Percentiles rank a stretch among this genome's conserved stretches.
These are phyloP conservation scores for Backusella sp. DNA, from an alignment of 192 early-diverging fungal species.

Conservation along the genomic window DNA sequence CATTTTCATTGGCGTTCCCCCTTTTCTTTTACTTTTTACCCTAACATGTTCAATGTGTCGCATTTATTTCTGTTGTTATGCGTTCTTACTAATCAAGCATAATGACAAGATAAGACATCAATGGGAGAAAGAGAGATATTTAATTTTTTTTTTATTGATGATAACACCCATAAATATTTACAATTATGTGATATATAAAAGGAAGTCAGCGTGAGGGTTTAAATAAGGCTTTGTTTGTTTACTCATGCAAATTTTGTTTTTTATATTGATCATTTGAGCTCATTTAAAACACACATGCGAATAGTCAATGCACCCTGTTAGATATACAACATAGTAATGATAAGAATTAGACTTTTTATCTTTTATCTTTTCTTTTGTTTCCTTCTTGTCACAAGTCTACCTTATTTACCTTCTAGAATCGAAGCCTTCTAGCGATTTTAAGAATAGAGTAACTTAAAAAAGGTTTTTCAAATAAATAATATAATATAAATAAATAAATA, in stretches of 20 bases:
- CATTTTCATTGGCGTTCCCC: background rate
- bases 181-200: background rate
- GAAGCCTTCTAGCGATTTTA: background rate
- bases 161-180: background rate
- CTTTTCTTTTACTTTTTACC: background rate
- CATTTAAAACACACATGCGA: background rate
- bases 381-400: background rate
- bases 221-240: background rate
- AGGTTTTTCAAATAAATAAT: background rate
- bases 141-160: background rate
- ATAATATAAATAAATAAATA: conserved; percentile 1
- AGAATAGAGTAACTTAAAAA: background rate
- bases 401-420: background rate
- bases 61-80: too few species aligned
- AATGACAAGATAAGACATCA: background rate
- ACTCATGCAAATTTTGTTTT: background rate
- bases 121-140: background rate
- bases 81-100: too few species aligned
- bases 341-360: background rate
- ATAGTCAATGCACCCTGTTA: background rate
- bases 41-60: too few species aligned
- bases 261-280: background rate
- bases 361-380: background rate
- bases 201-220: background rate
- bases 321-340: background rate